Conservation (phyloP, 306 rosid species). For the Ormosia semicastrata region DNA sequence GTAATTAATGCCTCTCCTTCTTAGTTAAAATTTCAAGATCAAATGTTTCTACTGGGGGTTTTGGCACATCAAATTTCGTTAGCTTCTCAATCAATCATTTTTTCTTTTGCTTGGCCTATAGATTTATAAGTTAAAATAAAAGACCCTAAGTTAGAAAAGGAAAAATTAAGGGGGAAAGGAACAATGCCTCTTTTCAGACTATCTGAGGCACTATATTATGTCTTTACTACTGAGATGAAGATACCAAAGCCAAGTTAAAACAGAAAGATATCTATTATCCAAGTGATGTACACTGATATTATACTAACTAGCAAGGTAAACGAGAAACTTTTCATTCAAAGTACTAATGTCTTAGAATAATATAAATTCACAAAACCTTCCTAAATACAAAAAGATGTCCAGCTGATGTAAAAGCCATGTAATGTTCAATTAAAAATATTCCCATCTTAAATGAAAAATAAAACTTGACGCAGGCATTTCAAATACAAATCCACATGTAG, state of each 20-base stretch:
- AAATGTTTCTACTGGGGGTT: conserved; percentile 53
- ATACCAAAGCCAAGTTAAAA: conserved; percentile 19
- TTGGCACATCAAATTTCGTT: conserved; percentile 67
- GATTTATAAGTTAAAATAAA: neutral
- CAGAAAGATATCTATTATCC: neutral
- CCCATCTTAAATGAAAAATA: neutral
- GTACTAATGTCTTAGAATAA: neutral
- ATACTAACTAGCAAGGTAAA: neutral
- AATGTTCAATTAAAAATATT: neutral
- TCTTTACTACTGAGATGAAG: neutral
- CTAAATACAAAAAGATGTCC: neutral
- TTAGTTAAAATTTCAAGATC: conserved; percentile 93
- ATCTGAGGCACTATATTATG: neutral
- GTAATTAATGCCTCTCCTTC: conserved; percentile 90
- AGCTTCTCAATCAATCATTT: conserved; percentile 85
- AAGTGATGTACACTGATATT: neutral
- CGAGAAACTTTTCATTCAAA: conserved; percentile 8
- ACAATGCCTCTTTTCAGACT: neutral
- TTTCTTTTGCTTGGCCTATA: conserved; percentile 89
- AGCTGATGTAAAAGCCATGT: neutral
- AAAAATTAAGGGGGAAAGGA: neutral
- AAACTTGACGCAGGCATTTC: neutral
- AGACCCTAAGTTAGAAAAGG: neutral
- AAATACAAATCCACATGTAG: neutral
- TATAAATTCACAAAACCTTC: neutral